Percentiles rank a stretch among this genome's conserved stretches.
These are phyloP conservation scores for Theobroma cacao DNA, from an alignment of 345 rosid species.

Conservation along the genomic window DNA sequence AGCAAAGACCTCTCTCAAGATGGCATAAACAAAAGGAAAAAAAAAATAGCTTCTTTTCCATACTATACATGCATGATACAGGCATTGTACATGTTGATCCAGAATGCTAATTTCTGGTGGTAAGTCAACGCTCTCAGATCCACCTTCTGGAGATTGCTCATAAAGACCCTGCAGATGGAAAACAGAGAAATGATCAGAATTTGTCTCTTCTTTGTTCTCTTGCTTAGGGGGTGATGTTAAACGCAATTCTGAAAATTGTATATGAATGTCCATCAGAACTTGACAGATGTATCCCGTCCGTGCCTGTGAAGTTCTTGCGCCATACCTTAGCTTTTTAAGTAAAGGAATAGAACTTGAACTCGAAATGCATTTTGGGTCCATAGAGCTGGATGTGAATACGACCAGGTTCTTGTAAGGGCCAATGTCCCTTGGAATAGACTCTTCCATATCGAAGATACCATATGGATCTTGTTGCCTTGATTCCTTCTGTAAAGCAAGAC, in stretches of 20 bases:
- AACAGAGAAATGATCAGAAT: neutral
- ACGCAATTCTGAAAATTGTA: neutral
- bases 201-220: neutral
- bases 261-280: neutral
- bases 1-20: neutral
- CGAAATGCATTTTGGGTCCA: conserved; percentile 88
- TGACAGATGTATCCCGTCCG: neutral
- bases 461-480: conserved; percentile 90
- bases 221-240: neutral
- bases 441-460: conserved; percentile 69
- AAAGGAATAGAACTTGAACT: conserved; percentile 73
- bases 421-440: conserved; percentile 79
- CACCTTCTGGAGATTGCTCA: conserved; percentile 70
- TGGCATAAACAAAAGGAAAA: neutral
- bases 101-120: conserved; percentile 90
- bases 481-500: conserved; percentile 41
- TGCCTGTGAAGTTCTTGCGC: neutral
- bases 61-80: conserved; percentile 88
- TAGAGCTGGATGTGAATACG: conserved; percentile 64
- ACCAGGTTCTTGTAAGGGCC: conserved; percentile 92
- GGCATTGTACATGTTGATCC: conserved; percentile 99
- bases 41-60: neutral
- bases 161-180: conserved; percentile 53
- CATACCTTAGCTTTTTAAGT: conserved; percentile 68
- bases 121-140: conserved; percentile 57